phyloP scores from a whole-genome alignment of 169 alveolate species.

The Plasmodium malariae region DNA sequence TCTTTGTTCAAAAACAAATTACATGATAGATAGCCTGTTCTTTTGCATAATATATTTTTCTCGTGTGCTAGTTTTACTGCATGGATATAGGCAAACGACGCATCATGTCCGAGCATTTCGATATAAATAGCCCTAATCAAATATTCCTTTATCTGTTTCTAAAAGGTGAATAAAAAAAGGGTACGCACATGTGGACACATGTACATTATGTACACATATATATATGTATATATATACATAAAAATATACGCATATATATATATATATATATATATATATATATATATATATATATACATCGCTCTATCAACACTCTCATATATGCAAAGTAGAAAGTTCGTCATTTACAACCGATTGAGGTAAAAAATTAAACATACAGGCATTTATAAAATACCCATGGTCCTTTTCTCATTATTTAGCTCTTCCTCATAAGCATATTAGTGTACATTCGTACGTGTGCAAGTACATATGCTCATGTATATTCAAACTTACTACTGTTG shows the following conservation, averaged over 20 bases:
- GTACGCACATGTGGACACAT: background rate
- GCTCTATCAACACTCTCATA: too few species aligned
- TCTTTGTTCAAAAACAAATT: conserved; percentile 91
- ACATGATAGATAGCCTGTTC: conserved; percentile 93
- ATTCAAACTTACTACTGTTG: conserved; percentile 88
- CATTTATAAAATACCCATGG: too few species aligned
- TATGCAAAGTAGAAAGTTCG: too few species aligned
- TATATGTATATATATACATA: background rate
- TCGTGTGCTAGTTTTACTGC: conserved; percentile 95
- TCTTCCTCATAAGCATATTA: background rate
- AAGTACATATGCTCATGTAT: background rate
- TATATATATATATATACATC: too few species aligned
- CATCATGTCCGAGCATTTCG: conserved; percentile 98
- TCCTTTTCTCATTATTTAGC: too few species aligned
- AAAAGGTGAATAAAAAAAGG: background rate
- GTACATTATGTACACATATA: background rate
- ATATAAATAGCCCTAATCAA: conserved; percentile 94
- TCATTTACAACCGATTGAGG: too few species aligned
- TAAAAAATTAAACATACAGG: too few species aligned
- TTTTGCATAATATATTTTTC: conserved; percentile 89
- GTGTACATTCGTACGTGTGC: background rate
- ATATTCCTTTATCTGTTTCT: conserved; percentile 89
- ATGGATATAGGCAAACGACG: conserved; percentile 94
- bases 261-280: background rate
- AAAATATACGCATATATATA: background rate